Base-by-base conservation (phyloP, 2,329 filamentous ascomycete genomes). In the Trichoderma breve region DNA sequence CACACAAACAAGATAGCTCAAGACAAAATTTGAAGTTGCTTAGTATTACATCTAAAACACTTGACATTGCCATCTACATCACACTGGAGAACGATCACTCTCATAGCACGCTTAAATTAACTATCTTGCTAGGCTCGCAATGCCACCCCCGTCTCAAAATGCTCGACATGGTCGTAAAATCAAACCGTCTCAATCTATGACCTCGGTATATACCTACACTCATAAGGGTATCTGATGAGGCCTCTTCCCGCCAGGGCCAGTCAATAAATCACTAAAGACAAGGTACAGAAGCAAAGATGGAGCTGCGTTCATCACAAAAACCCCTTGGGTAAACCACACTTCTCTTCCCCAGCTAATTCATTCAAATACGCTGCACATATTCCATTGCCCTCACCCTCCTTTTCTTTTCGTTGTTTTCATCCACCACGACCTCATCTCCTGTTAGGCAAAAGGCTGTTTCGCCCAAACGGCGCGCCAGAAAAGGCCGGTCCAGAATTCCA, bases 401-500 rank as follows among this genome's bases (percentile, higher is more conserved):
- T 36, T 51, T 36, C 61, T 34, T 36, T 39, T 34, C 30, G 26
- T 30, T 30, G 15, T 32, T 8, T 58, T 21, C 66, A n/a, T 61
- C 24, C 32, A 26, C 18, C 30, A 5, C 1, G 6, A 2, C n/a
- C 47, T 82, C 78, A 88, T 77, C 87, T 82, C 76, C 83, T 57
- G 15, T 62, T 81, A 12, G 87, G 86, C 72, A 86, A 74, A 71
- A 87, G 74, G 66, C 80, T 83, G 73, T 83, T 86, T 68, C 83
- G 80, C 63, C 82, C 84, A 77, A 84, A 87, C 65, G 83, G 83
- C 57, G 81, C 82, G 53, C 77, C 51, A 28, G 72, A 74, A 73
- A 77, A 75, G n/a, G 75, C 78, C 34, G 80, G 81, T n/a, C 80
- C 83, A 21, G 82, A 78, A 73, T 83, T 86, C 84, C 86, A 89